phyloP scores from a whole-genome alignment of 768 basidiomycete species.

The Botryobasidium botryosum region DNA sequence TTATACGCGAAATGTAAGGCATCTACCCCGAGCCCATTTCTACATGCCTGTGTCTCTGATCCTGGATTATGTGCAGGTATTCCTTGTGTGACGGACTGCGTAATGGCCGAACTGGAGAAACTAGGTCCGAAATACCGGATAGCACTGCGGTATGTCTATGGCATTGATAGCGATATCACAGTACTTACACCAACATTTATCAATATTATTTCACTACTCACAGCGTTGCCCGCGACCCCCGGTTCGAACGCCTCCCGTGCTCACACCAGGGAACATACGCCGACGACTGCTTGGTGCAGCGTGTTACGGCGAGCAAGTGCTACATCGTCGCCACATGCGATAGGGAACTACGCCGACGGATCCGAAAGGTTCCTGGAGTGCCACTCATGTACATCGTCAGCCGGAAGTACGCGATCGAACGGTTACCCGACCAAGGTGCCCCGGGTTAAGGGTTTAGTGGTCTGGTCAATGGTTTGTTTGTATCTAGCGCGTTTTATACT shows the following conservation, averaged over 20 bases:
- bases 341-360: conserved; percentile 76
- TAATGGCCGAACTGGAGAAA: conserved; percentile 97
- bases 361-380: conserved; percentile 83
- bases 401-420: conserved; percentile 83
- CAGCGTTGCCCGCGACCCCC: conserved; percentile 91
- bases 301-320: conserved; percentile 87
- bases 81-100: conserved; percentile 98
- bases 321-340: conserved; percentile 98
- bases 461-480: no score
- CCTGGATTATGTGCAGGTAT: conserved; percentile 53
- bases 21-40: neutral
- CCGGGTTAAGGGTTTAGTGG: conserved; percentile 29
- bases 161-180: no score
- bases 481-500: no score
- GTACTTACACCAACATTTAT: neutral
- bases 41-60: neutral
- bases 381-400: conserved; percentile 96
- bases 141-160: conserved; percentile 59
- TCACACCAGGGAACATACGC: conserved; percentile 95
- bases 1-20: conserved; percentile 86
- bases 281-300: conserved; percentile 94
- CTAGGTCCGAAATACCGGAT: conserved; percentile 89
- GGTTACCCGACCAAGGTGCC: conserved; percentile 85
- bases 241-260: conserved; percentile 88
- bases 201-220: conserved; percentile 1